A percentile compares a stretch with the other conserved stretches of the same genome.
Conservation (phyloP, 495 filamentous ascomycete species). For the Tuber microsphaerosporum region DNA sequence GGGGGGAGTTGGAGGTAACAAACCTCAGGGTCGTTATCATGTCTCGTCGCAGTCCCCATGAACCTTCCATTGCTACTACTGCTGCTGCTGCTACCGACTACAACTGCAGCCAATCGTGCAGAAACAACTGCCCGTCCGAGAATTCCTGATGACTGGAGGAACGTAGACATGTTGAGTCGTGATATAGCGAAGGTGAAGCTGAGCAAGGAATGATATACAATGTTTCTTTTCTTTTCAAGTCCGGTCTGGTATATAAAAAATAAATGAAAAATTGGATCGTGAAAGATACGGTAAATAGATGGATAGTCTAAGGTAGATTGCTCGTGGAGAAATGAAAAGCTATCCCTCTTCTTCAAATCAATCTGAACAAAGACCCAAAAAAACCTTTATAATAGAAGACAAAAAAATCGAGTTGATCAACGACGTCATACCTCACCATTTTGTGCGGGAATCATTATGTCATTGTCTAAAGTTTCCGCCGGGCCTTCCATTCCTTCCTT, state of each 20-base stretch:
- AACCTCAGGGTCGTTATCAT: slow-evolving; percentile 40
- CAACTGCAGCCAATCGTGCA: neutral
- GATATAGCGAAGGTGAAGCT: neutral
- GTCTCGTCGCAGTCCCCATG: slow-evolving; percentile 22
- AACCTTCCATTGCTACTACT: neutral
- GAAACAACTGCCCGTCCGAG: neutral
- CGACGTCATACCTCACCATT: neutral
- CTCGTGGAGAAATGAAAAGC: no score
- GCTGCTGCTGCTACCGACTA: neutral
- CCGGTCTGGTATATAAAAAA: no score
- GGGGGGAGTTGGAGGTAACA: neutral
- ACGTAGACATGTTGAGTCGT: neutral
- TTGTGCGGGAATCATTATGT: neutral
- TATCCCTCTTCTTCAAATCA: no score
- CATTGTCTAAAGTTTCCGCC: neutral
- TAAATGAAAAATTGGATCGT: no score
- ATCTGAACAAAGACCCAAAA: neutral
- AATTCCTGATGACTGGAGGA: neutral
- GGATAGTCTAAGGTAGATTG: neutral
- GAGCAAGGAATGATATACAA: neutral
- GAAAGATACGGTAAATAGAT: neutral
- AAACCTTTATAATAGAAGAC: neutral
- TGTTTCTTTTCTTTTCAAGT: neutral
- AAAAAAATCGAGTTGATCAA: neutral
- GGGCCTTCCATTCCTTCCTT: neutral